Evolutionary conservation across 306 rosid species (phyloP).

Genomic region (Aeschynomene evenia): DNA sequence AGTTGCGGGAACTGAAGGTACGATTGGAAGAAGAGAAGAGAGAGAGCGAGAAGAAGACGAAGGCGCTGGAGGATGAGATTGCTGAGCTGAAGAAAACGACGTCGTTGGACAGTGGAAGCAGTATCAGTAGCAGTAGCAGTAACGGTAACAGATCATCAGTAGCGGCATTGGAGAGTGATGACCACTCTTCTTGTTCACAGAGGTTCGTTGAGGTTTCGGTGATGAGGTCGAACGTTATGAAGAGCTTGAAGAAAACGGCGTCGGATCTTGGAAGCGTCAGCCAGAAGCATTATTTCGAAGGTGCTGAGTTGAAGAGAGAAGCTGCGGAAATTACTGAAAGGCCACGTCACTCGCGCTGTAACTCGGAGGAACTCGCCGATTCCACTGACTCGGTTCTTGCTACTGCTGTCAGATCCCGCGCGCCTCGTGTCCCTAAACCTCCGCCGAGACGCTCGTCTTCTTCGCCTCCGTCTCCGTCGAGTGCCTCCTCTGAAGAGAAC

Average conservation of each 20-base stretch:
- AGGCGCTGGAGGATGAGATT: slow-evolving; percentile 62
- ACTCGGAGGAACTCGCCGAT: slow-evolving; percentile 85
- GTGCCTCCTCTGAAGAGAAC: slow-evolving; percentile 4
- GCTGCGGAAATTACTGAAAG: slow-evolving; percentile 47
- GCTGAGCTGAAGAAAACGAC: slow-evolving; percentile 59
- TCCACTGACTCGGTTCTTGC: slow-evolving; percentile 44
- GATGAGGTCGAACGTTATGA: slow-evolving; percentile 57
- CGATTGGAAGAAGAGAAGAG: slow-evolving; percentile 46
- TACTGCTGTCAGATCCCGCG: slow-evolving; percentile 57
- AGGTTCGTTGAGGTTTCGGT: slow-evolving; percentile 59
- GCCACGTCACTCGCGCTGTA: slow-evolving; percentile 58
- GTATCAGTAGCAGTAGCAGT: slow-evolving; percentile 24
- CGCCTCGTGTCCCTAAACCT: slow-evolving; percentile 91
- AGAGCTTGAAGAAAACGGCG: slow-evolving; percentile 52
- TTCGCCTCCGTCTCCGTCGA: slow-evolving; percentile 36
- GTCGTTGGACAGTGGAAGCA: slow-evolving; percentile 22
- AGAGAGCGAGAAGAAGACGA: slow-evolving; percentile 41
- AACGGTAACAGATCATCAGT: too few relatives aligned
- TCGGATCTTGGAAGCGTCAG: slow-evolving; percentile 35
- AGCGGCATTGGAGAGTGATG: slow-evolving; percentile 46
- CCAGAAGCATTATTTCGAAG: slow-evolving; percentile 41
- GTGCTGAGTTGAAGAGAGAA: slow-evolving; percentile 53
- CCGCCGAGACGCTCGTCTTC: slow-evolving; percentile 70
- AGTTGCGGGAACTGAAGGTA: slow-evolving; percentile 42
- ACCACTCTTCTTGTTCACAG: slow-evolving; percentile 57